A percentile compares a stretch with the other conserved stretches of the same genome.
These are phyloP conservation scores for Alternaria infectoria DNA, from an alignment of 2,329 filamentous ascomycete species.

Conservation along the genomic window DNA sequence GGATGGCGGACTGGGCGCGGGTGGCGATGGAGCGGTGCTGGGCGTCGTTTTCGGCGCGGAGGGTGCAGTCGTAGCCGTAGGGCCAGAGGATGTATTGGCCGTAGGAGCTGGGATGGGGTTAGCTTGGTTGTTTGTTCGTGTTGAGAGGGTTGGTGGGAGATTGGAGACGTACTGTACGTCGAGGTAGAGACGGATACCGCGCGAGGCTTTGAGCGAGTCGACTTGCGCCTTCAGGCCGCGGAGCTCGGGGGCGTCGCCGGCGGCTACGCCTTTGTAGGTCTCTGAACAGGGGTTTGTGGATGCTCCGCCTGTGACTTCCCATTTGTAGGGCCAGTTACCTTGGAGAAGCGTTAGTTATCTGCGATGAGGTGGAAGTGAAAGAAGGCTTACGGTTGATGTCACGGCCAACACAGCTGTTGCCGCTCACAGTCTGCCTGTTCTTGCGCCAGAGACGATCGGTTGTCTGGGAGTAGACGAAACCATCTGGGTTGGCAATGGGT, in stretches of 20 bases:
- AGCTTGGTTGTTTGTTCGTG: background rate
- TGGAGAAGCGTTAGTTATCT: background rate
- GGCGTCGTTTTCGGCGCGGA: slow-evolving; percentile 54
- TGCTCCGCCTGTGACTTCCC: slow-evolving; percentile 42
- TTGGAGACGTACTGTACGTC: slow-evolving; percentile 65
- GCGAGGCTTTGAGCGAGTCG: slow-evolving; percentile 46
- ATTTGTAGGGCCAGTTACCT: slow-evolving; percentile 48
- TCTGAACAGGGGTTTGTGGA: slow-evolving; percentile 48
- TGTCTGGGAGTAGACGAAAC: slow-evolving; percentile 49
- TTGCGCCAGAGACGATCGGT: slow-evolving; percentile 51
- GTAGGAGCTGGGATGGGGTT: slow-evolving; percentile 9
- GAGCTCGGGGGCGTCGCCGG: slow-evolving; percentile 44
- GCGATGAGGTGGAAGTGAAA: too few relatives aligned
- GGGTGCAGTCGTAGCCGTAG: slow-evolving; percentile 65
- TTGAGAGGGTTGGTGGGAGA: too few relatives aligned
- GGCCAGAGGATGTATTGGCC: slow-evolving; percentile 51
- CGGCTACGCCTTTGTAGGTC: slow-evolving; percentile 44
- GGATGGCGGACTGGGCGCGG: slow-evolving; percentile 59
- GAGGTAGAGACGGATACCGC: slow-evolving; percentile 65
- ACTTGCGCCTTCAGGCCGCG: slow-evolving; percentile 53
- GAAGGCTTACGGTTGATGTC: slow-evolving; percentile 43
- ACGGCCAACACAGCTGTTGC: slow-evolving; percentile 42
- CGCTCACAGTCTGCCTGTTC: slow-evolving; percentile 44
- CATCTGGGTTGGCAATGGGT: slow-evolving; percentile 29
- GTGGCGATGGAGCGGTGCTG: slow-evolving; percentile 58